Percentiles rank a stretch among this genome's conserved stretches.
These are phyloP conservation scores for Mycena crocata DNA, from an alignment of 768 basidiomycete genomes.

Conservation along the genomic window DNA sequence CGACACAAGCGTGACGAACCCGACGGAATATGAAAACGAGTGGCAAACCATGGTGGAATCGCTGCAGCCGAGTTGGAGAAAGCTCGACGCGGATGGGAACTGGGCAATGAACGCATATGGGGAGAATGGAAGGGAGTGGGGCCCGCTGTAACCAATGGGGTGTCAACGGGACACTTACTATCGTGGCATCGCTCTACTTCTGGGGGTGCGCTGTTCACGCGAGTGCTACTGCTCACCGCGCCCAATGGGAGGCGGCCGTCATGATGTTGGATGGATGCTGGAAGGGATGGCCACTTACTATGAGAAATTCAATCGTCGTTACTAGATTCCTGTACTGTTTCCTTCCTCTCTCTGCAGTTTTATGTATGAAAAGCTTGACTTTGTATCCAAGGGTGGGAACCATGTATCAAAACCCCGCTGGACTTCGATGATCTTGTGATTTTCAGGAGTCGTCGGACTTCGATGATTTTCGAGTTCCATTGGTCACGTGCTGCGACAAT, in stretches of 20 bases:
- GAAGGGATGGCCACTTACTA: not conserved
- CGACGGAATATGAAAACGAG: not conserved
- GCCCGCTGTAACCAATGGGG: constrained; percentile 3
- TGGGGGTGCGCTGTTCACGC: not conserved
- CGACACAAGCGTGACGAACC: not conserved
- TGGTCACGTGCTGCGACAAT: too few relatives aligned
- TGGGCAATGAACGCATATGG: not conserved
- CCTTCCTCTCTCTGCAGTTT: too few relatives aligned
- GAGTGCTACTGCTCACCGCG: too few relatives aligned
- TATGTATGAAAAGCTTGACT: too few relatives aligned
- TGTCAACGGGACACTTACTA: not conserved
- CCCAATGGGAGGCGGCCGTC: not conserved
- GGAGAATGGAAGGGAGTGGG: not conserved
- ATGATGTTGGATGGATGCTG: not conserved
- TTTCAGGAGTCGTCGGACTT: too few relatives aligned
- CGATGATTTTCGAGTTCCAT: too few relatives aligned
- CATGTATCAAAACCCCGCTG: too few relatives aligned
- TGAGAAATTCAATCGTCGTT: not conserved
- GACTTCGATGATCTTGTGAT: too few relatives aligned
- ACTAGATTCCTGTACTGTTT: too few relatives aligned
- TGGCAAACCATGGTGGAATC: constrained; percentile 14
- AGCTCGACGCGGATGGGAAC: not conserved
- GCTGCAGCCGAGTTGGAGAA: constrained; percentile 3
- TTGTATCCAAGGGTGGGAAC: too few relatives aligned
- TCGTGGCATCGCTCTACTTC: constrained; percentile 5